phyloP scores from a whole-genome alignment of 805 yeast species.

The Metschnikowia bowlesiae region DNA sequence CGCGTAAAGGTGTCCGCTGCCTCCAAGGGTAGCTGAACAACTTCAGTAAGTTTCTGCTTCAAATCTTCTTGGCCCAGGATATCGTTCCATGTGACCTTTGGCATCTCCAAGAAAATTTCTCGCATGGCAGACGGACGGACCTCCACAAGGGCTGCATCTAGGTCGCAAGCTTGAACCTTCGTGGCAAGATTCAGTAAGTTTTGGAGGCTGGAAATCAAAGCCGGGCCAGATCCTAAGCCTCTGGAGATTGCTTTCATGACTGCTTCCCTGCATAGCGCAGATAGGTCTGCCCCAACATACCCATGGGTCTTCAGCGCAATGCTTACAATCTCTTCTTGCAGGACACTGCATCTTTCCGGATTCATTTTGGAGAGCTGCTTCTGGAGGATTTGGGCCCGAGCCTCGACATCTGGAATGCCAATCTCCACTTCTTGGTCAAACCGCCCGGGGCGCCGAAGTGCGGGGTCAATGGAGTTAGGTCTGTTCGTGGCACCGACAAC shows the following conservation, averaged over 20 bases:
- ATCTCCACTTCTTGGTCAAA: constrained; percentile 87
- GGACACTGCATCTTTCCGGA: constrained; percentile 41
- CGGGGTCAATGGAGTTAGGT: constrained; percentile 65
- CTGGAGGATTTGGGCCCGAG: constrained; percentile 66
- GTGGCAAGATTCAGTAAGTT: constrained; percentile 21
- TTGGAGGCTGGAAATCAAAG: neutral
- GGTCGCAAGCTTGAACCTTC: constrained; percentile 50
- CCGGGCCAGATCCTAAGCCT: constrained; percentile 32
- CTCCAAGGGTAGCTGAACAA: constrained; percentile 86
- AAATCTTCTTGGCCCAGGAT: constrained; percentile 91
- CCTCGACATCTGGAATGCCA: constrained; percentile 85
- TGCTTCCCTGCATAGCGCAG: constrained; percentile 82
- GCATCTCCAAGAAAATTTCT: constrained; percentile 90
- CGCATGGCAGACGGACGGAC: constrained; percentile 96
- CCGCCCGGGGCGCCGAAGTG: constrained; percentile 80
- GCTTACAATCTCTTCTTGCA: constrained; percentile 49
- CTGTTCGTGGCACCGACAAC: constrained; percentile 73
- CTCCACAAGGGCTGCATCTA: constrained; percentile 70
- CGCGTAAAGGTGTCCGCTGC: constrained; percentile 71
- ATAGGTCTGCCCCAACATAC: constrained; percentile 93
- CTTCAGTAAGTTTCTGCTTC: constrained; percentile 78
- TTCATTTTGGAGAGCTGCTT: constrained; percentile 58
- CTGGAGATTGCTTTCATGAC: constrained; percentile 78
- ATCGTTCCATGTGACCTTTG: constrained; percentile 88
- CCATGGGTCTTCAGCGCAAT: constrained; percentile 87